These are phyloP conservation scores for Neurospora sp. DNA, from an alignment of 495 filamentous ascomycete species.

Conservation along the genomic window DNA sequence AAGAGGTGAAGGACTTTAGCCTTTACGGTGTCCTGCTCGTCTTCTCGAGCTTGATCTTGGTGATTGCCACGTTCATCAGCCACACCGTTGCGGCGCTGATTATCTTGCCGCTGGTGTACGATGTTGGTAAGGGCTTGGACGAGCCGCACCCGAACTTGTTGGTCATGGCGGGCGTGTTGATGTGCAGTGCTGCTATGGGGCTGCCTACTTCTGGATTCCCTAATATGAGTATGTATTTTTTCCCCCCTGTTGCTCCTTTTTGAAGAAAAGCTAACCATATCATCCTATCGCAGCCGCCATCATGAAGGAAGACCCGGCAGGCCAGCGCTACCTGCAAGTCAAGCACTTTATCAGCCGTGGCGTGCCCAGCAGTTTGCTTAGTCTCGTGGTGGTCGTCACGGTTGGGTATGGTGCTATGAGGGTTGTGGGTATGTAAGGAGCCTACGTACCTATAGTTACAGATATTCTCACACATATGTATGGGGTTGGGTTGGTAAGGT, in stretches of 20 bases:
- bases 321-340: constrained; percentile 83
- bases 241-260: not conserved
- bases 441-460: not conserved
- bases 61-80: constrained; percentile 95
- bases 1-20: constrained; percentile 62
- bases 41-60: constrained; percentile 74
- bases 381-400: constrained; percentile 73
- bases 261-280: not conserved
- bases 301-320: constrained; percentile 94
- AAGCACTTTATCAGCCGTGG: constrained; percentile 90
- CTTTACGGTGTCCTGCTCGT: constrained; percentile 82
- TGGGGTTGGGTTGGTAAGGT: not conserved
- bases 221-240: constrained; percentile 82
- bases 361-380: constrained; percentile 73
- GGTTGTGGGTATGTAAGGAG: constrained; percentile 55
- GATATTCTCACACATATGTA: not conserved
- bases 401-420: constrained; percentile 83
- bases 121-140: constrained; percentile 74
- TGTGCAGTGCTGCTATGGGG: constrained; percentile 70
- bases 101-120: constrained; percentile 78
- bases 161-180: constrained; percentile 68
- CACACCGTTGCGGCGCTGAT: constrained; percentile 96
- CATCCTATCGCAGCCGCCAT: constrained; percentile 60
- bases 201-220: constrained; percentile 94
- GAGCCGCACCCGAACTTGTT: constrained; percentile 89